phyloP scores from a whole-genome alignment of 495 filamentous ascomycete genomes.

The Talaromyces adpressus region DNA sequence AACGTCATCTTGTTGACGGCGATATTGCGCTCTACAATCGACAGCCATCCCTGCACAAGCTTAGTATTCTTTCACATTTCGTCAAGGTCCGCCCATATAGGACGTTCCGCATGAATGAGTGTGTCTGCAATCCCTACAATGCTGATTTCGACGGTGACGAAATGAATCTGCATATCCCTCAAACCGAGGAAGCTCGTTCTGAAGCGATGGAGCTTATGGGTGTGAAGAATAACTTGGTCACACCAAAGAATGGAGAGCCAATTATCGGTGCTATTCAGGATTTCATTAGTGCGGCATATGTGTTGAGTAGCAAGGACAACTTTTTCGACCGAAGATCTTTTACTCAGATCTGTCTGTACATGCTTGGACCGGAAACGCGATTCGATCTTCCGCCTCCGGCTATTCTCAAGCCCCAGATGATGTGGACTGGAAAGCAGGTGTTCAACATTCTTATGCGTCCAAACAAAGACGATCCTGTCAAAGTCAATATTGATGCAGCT shows the following conservation, averaged over 20 bases:
- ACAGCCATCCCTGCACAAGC: slow-evolving; percentile 94
- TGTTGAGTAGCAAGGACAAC: slow-evolving; percentile 85
- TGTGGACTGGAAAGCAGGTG: slow-evolving; percentile 98
- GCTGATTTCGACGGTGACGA: slow-evolving; percentile 99
- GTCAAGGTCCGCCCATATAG: slow-evolving; percentile 91
- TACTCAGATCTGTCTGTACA: slow-evolving; percentile 82
- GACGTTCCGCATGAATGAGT: slow-evolving; percentile 95
- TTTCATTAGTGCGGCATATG: slow-evolving; percentile 92
- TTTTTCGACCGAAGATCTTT: slow-evolving; percentile 87
- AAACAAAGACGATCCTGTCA: slow-evolving; percentile 68
- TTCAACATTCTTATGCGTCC: slow-evolving; percentile 95
- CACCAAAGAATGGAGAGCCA: slow-evolving; percentile 94
- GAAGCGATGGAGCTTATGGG: slow-evolving; percentile 97
- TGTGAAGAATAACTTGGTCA: slow-evolving; percentile 91
- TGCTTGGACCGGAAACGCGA: slow-evolving; percentile 75
- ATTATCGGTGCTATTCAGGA: slow-evolving; percentile 98
- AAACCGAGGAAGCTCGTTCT: slow-evolving; percentile 92
- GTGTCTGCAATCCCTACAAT: slow-evolving; percentile 97
- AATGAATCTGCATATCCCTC: slow-evolving; percentile 97
- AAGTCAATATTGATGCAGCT: slow-evolving; percentile 89
- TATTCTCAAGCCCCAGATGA: slow-evolving; percentile 72
- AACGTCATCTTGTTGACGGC: slow-evolving; percentile 90
- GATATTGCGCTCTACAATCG: slow-evolving; percentile 98
- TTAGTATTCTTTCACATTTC: slow-evolving; percentile 92
- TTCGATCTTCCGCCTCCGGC: slow-evolving; percentile 83